Conservation (phyloP, 176 grass and related monocot genomes). For the Elaeis guineensis region DNA sequence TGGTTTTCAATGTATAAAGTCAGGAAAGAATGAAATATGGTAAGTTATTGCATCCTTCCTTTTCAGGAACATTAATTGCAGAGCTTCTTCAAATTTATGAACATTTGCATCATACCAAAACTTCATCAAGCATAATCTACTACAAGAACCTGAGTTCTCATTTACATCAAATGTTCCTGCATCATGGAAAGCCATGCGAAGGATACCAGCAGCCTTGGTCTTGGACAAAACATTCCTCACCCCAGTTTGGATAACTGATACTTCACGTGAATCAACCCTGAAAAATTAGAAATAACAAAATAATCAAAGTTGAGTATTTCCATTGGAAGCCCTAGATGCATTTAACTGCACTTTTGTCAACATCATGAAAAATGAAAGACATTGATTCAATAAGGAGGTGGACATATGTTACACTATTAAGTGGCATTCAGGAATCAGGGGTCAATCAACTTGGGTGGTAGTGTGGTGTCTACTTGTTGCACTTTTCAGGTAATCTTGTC, state of each 20-base stretch:
- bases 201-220: conserved; percentile 69
- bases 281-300: conserved; percentile 12
- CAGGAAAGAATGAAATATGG: too few species aligned
- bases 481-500: too few species aligned
- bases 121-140: neutral
- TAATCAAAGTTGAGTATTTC: neutral
- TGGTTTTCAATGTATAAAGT: too few species aligned
- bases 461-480: too few species aligned
- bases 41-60: too few species aligned
- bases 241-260: conserved; percentile 46
- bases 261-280: conserved; percentile 44
- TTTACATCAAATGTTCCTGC: conserved; percentile 70
- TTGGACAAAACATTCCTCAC: conserved; percentile 78
- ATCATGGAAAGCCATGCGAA: conserved; percentile 93
- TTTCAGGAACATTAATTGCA: neutral
- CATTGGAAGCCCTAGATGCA: conserved; percentile 13
- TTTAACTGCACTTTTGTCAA: neutral
- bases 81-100: neutral
- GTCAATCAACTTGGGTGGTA: too few species aligned
- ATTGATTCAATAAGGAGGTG: too few species aligned
- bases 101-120: neutral
- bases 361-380: too few species aligned
- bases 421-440: too few species aligned
- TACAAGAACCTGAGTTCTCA: conserved; percentile 61
- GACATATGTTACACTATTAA: too few species aligned